Percentiles rank a stretch among this genome's conserved stretches.
These are phyloP conservation scores for Pascua sp. DNA, from an alignment of 1,284 basidiomycete genomes.

Conservation along the genomic window DNA sequence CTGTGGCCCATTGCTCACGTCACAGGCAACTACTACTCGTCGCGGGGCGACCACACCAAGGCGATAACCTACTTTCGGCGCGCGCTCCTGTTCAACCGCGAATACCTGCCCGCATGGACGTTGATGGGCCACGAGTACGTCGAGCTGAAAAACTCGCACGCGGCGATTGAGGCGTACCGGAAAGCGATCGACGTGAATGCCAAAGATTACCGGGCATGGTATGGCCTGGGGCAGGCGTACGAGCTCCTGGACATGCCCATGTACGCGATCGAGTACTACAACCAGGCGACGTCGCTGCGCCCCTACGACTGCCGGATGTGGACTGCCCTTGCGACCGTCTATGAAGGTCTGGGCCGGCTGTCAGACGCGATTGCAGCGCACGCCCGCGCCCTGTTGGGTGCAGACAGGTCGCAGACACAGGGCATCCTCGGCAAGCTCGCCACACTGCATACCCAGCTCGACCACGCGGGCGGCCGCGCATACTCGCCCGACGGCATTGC, in stretches of 20 bases:
- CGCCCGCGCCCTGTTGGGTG: constrained; percentile 79
- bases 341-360: constrained; percentile 76
- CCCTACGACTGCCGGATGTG: constrained; percentile 96
- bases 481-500: constrained; percentile 19
- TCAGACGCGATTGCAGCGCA: constrained; percentile 84
- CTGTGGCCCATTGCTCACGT: neutral
- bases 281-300: constrained; percentile 85
- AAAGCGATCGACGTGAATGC: constrained; percentile 92
- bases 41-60: constrained; percentile 88
- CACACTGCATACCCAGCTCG: constrained; percentile 56
- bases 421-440: constrained; percentile 71
- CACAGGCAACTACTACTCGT: constrained; percentile 91
- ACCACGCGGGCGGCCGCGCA: constrained; percentile 7
- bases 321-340: constrained; percentile 90
- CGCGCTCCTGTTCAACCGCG: constrained; percentile 88
- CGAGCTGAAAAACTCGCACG: constrained; percentile 98
- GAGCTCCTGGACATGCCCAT: constrained; percentile 94
- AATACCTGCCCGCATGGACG: constrained; percentile 97
- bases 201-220: constrained; percentile 97
- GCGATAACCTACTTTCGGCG: constrained; percentile 93
- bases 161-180: constrained; percentile 95
- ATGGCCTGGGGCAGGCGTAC: constrained; percentile 96
- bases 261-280: constrained; percentile 95
- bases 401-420: constrained; percentile 72
- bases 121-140: constrained; percentile 98